Evolutionary conservation across 2,329 filamentous ascomycete species (phyloP), one percentile per base, ranked within the genome.

Genomic region (Fusarium aywerte): DNA sequence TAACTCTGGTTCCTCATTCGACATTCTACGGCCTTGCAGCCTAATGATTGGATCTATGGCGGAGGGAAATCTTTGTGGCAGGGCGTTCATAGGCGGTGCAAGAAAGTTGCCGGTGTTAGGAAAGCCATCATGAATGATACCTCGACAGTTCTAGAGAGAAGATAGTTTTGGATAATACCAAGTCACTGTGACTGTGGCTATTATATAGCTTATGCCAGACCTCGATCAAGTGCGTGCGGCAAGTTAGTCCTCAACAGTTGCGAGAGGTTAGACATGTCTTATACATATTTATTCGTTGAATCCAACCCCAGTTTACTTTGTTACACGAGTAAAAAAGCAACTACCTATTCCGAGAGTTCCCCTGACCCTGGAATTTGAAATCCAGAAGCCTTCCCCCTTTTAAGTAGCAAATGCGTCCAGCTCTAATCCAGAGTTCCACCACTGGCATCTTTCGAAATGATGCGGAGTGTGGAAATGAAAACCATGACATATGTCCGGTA

Each of bases 81-180:
- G 57, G 67, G 67, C 67, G 67, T 69, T 69, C 57, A 63, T 56
- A 60, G 58, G 58, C 54, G 67, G 67, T 60, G 55, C 35, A 44
- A 43, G 45, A 32, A 43, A 39, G 55, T 36, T 55, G 52, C 48
- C 39, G 50, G 52, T 67, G 55, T 29, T 66, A 47, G 58, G 36
- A 58, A 59, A 67, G 32, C 50, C 56, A 68, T 67, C 32, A 50
- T 45, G 58, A 69, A 56, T 61, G 67, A 68, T 70, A 69, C 54
- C 58, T 68, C 23, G 55, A 55, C 59, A 49, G 56, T 48, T 40
- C 13, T 51, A 62, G 60, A 67, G 53, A 18, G 61, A n/a, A 60
- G 31, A 67, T 52, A 54, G 43, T 43, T 44, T 42, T 65, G 64
- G 27, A 56, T 40, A 40, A 52, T 49, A 52, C 38, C 27, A 65